Conservation (phyloP, 129 eudicot genomes). For the Flaveria trinervia region DNA sequence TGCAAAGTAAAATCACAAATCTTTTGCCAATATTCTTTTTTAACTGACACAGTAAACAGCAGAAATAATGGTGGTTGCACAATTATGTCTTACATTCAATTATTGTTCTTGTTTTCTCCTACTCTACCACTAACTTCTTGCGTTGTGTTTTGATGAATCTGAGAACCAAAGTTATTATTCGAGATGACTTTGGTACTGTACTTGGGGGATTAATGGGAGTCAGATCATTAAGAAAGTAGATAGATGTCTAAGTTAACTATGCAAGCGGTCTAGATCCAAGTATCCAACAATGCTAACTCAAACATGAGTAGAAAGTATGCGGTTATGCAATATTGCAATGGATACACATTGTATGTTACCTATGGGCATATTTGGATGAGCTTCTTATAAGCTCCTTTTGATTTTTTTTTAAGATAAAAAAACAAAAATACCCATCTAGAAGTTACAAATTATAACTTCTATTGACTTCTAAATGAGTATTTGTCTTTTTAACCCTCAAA, state of each 20-base stretch:
- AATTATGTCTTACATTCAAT: constrained; percentile 29
- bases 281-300: too few species aligned
- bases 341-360: too few species aligned
- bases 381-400: too few species aligned
- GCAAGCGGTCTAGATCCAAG: too few species aligned
- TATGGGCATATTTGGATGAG: too few species aligned
- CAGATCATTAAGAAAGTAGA: neutral
- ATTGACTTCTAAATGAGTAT: too few species aligned
- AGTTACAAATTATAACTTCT: too few species aligned
- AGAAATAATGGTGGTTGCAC: constrained; percentile 23
- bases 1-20: constrained; percentile 45
- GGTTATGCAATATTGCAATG: too few species aligned
- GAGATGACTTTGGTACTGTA: neutral
- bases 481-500: too few species aligned
- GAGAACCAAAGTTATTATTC: neutral
- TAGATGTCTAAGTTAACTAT: neutral
- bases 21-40: constrained; percentile 34
- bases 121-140: constrained; percentile 25
- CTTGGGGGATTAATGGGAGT: constrained; percentile 1
- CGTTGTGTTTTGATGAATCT: constrained; percentile 7
- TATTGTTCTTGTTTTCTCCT: constrained; percentile 28
- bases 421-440: too few species aligned
- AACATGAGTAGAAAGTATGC: too few species aligned
- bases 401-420: too few species aligned
- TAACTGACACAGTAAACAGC: constrained; percentile 34